Evolutionary conservation across 2,329 filamentous ascomycete species (phyloP), one percentile per base, ranked within the genome.

Genomic region (Arthrocladium fulminans): DNA sequence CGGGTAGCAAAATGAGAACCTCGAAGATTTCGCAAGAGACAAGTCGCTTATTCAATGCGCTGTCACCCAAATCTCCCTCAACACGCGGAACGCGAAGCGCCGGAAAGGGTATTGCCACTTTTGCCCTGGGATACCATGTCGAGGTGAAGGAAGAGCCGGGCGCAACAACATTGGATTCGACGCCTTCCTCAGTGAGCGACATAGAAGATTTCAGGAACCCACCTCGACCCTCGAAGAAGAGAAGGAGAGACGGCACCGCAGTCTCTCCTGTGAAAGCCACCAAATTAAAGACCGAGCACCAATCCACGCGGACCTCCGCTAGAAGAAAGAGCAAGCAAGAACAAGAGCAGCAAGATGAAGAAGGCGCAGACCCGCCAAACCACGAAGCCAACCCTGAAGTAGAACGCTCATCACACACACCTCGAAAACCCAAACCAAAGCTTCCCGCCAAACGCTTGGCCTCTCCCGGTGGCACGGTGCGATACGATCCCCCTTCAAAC

Each of bases 401-500:
- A 37, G 29, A 13, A 9, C 3, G 3, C 20, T 48, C 38, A 8
- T 15, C 27, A 50, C 39, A 15, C 40, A 50, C 50, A 20, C 62
- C 61, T 37, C 61, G 62, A 24, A 69, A 63, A 54, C 64, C 63
- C 47, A 60, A 56, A 13, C 60, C 60, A 9, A 62, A 59, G 37
- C 58, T 62, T 8, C 67, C 68, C 23, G 67, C 68, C 1, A 63
- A 68, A 17, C 68, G 64, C 48, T 62, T 63, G 22, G 66, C 65
- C 39, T 62, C 57, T n/a, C 60, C 65, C 22, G 62, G 67, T 49
- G 64, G 67, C 10, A 57, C 58, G 13, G 53, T 64, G 3, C 59
- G 58, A 22, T 58, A 72, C 6, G 60, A 67, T n/a, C 79, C 88
- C 1, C 88, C 89, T 0, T 74, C 80, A 0, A 81, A 88, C 63